phyloP scores from a whole-genome alignment of 768 basidiomycete species.

The Suillus hirtellus region DNA sequence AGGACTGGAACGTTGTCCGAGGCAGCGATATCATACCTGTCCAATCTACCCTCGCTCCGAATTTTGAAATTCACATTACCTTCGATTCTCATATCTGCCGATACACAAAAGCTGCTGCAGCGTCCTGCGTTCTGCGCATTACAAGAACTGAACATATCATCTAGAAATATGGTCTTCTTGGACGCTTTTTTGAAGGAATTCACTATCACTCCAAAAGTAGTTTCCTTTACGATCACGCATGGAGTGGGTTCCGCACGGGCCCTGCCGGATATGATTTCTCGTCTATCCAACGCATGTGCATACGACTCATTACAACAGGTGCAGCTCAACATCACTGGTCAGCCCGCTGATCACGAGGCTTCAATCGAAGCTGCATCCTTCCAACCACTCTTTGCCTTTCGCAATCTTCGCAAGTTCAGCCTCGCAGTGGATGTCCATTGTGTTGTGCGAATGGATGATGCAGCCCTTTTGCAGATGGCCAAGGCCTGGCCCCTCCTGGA shows the following conservation, averaged over 20 bases:
- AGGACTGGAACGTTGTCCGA: neutral
- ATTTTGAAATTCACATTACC: neutral
- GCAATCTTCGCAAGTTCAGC: neutral
- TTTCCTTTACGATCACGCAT: neutral
- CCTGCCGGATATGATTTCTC: neutral
- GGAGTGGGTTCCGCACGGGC: neutral
- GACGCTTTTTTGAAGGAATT: neutral
- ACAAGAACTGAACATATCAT: neutral
- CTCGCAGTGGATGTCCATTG: neutral
- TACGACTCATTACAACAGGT: neutral
- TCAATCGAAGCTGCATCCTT: neutral
- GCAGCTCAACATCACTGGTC: neutral
- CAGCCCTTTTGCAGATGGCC: neutral
- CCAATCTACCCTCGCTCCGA: neutral
- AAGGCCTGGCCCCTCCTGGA: constrained; percentile 12
- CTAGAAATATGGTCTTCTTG: neutral
- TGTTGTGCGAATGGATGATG: neutral
- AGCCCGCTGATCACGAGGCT: neutral
- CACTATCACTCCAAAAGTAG: neutral
- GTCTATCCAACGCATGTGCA: neutral
- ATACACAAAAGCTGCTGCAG: neutral
- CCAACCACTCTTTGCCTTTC: neutral
- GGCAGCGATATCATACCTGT: neutral
- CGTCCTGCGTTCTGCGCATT: neutral
- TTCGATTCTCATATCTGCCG: neutral